These are phyloP conservation scores for Nitzschia putrida DNA, from an alignment of 108 stramenopile genomes.

Conservation along the genomic window DNA sequence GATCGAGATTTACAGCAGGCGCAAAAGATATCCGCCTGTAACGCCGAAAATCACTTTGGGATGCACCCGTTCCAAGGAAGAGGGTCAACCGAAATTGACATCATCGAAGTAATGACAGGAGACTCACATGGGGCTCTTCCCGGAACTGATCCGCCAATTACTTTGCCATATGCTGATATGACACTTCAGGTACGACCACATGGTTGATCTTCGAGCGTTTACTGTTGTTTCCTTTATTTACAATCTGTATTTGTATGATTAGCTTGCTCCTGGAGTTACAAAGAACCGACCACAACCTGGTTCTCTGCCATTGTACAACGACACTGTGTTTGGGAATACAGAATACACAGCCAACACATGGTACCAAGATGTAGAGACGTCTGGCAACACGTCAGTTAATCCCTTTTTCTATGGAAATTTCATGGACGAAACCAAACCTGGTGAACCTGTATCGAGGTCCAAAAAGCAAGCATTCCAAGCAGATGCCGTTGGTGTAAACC, in stretches of 20 bases:
- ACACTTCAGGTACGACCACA: slow-evolving; percentile 78
- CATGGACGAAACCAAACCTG: slow-evolving; percentile 79
- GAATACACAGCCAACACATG: slow-evolving; percentile 67
- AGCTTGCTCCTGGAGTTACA: slow-evolving; percentile 89
- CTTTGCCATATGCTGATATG: slow-evolving; percentile 85
- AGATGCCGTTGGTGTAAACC: slow-evolving; percentile 92
- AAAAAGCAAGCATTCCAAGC: slow-evolving; percentile 90
- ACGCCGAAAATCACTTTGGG: slow-evolving; percentile 87
- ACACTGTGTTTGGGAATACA: slow-evolving; percentile 55
- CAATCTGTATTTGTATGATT: neutral
- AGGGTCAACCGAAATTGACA: slow-evolving; percentile 96
- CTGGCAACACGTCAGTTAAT: slow-evolving; percentile 88
- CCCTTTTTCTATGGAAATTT: slow-evolving; percentile 95
- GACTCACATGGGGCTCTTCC: slow-evolving; percentile 62
- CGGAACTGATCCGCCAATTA: slow-evolving; percentile 63
- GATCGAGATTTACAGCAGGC: slow-evolving; percentile 83
- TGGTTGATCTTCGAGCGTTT: too few relatives aligned
- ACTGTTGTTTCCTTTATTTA: neutral
- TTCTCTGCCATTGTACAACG: slow-evolving; percentile 58
- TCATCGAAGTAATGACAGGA: slow-evolving; percentile 95
- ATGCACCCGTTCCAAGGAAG: slow-evolving; percentile 86
- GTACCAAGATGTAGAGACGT: slow-evolving; percentile 80
- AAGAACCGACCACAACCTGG: slow-evolving; percentile 85
- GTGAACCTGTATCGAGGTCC: slow-evolving; percentile 78
- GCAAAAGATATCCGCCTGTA: slow-evolving; percentile 91